phyloP scores from a whole-genome alignment of 179 eudicot species.

The Beta corolliflora region DNA sequence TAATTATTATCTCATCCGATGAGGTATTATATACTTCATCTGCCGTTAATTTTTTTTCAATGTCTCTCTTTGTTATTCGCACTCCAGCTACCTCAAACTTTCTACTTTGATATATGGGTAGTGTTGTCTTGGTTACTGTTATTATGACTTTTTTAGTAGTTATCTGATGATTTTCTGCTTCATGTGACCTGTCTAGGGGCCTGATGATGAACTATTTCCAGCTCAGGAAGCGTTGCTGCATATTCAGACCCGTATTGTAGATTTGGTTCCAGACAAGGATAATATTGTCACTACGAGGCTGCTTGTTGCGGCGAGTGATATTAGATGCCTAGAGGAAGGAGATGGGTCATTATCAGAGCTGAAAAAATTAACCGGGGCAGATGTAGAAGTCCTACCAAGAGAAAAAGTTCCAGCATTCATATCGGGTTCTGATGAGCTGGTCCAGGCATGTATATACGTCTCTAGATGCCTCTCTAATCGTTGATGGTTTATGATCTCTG shows the following conservation, averaged over 20 bases:
- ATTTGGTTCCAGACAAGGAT: conserved; percentile 80
- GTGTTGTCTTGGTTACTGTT: neutral
- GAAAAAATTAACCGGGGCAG: conserved; percentile 74
- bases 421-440: conserved; percentile 58
- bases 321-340: conserved; percentile 64
- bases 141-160: neutral
- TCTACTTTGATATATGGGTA: neutral
- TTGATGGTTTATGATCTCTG: conserved; percentile 5
- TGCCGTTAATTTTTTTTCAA: neutral
- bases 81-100: neutral
- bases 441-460: conserved; percentile 57
- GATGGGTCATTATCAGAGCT: conserved; percentile 62
- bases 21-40: conserved; percentile 53
- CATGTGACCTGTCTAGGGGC: conserved; percentile 60
- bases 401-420: conserved; percentile 70
- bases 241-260: conserved; percentile 88
- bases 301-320: conserved; percentile 68
- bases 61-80: conserved; percentile 4
- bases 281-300: conserved; percentile 82
- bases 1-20: conserved; percentile 69
- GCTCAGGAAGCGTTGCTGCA: conserved; percentile 99
- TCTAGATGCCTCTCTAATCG: neutral
- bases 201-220: conserved; percentile 96
- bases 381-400: conserved; percentile 68
- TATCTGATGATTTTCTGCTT: conserved; percentile 29